Evolutionary conservation across 352 stramenopile species (phyloP), one percentile per base, ranked within the genome.

Genomic region (Phytophthora cryptogea): DNA sequence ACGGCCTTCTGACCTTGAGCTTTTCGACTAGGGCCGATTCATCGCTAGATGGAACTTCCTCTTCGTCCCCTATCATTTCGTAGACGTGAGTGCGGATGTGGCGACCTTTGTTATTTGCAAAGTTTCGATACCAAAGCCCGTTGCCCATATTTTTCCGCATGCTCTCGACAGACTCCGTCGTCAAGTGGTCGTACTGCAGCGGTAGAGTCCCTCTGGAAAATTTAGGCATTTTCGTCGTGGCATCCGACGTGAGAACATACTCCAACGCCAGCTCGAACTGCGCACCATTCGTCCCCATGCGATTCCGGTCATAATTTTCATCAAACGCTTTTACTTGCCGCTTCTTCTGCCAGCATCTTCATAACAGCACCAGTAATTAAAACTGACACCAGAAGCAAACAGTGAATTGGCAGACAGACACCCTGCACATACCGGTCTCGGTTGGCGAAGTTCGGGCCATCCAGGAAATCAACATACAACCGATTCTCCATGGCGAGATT

Each of bases 391-490:
- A 33, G 10, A 45, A 26, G 20, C 17, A 6, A 23, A 2, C 20
- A 23, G 20, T 23, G 20, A 23, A 23, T n/a, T 2, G 20, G 20
- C 33, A 23, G 10, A 2, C 32, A 30, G 8, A 5, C 27, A 32
- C 3, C 20, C 30, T 11, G 5, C 20, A 33, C 53, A 4, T 28
- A 81, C 77, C 66, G 58, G 51, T 63, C 80, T 45, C 65, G 72
- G 27, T 48, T 70, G n/a, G 37, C 66, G 58, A 76, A 85, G 30
- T 46, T 55, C 13, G 48, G 59, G 37, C 54, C 67, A 41, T 89
- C 80, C 28, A 86, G 41, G 35, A 86, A 88, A 55, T 89, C 80
- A 31, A 88, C 76, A 40, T 74, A 77, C 10, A 89, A 23, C 8
- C 56, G 61, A 13, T 71, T 67, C 40, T 88, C 77, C 14, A 36